phyloP scores from a whole-genome alignment of 148 eudicot species.

The Gaultheria prostrata region DNA sequence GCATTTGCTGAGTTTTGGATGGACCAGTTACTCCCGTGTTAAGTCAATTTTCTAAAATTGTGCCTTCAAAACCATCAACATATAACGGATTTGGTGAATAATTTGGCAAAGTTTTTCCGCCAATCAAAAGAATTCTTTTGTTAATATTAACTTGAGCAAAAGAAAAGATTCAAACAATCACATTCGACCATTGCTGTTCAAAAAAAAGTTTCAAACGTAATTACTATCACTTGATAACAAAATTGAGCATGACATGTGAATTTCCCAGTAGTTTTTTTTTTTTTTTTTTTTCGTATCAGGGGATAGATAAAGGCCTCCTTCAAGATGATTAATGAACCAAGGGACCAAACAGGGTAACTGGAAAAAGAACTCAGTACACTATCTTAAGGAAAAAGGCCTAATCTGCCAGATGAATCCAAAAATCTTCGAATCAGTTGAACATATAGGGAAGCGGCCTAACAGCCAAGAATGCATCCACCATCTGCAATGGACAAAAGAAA shows the following conservation, averaged over 20 bases:
- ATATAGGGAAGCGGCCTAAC: conserved; percentile 80
- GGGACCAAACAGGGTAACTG: background rate
- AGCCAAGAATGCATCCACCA: conserved; percentile 92
- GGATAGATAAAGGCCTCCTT: background rate
- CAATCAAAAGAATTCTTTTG: background rate
- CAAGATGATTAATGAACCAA: conserved; percentile 5
- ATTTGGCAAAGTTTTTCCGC: background rate
- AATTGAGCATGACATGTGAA: background rate
- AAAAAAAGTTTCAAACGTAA: background rate
- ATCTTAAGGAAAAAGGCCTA: background rate
- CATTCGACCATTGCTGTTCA: background rate
- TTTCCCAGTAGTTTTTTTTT: background rate
- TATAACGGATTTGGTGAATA: background rate
- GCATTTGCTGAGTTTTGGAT: background rate
- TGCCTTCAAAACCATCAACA: background rate
- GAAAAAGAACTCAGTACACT: background rate
- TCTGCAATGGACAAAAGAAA: conserved; percentile 27
- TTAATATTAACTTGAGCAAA: background rate
- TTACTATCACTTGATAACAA: background rate
- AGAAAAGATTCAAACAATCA: background rate
- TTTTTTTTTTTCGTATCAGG: background rate
- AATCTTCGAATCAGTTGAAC: conserved; percentile 28
- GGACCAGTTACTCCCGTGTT: background rate
- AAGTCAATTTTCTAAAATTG: background rate
- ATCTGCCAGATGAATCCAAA: conserved; percentile 3